Base-by-base conservation (phyloP, 345 rosid species). In the Pugionium dolabratum region DNA sequence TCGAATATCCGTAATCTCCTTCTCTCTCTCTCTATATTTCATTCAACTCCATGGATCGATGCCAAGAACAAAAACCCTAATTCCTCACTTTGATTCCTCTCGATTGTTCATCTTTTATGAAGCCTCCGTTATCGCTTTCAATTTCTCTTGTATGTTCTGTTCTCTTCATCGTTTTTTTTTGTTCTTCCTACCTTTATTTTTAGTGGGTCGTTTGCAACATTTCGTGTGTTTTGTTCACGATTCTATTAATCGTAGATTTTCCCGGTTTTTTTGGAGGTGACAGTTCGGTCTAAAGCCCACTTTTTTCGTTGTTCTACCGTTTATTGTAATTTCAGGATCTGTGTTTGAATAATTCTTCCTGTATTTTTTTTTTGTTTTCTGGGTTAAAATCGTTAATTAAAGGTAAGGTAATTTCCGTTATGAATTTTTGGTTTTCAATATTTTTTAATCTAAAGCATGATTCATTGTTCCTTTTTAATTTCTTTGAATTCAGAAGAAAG, bases 111-210 rank as follows among this genome's bases (percentile, higher is more conserved):
- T 71, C 73, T 65, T 78, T 67, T 76, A 80, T 81, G 92, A 80
- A 80, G 84, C 82, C 89, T 61, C 95, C 86, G 34, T 79, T 85
- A 83, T 66, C 6, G 40, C 51, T 50, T 63, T 58, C 71, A 73
- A 32, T 65, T 64, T 59, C 69, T 49, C 74, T 74, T 86, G 90
- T 80, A 47, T 45, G 67, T 37, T 71, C 71, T 39, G 52, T 34
- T 43, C 35, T 59, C 35, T 72, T 75, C 66, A 54, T 8, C 32
- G 32, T 59, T 59, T 54, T 61, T 28, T 7, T 9, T n/a, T 45
- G 70, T 73, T 73, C 62, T 52, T 25, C 45, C 35, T 45, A 42
- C 59, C 71, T 78, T 77, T 64, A 55, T 9, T 50, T 66, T 62
- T 71, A 44, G 52, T 49, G 32, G 37, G 44, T 45, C n/a, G 60